These are phyloP conservation scores for Tuber umbilicatum DNA, from an alignment of 495 filamentous ascomycete genomes.

Conservation along the genomic window DNA sequence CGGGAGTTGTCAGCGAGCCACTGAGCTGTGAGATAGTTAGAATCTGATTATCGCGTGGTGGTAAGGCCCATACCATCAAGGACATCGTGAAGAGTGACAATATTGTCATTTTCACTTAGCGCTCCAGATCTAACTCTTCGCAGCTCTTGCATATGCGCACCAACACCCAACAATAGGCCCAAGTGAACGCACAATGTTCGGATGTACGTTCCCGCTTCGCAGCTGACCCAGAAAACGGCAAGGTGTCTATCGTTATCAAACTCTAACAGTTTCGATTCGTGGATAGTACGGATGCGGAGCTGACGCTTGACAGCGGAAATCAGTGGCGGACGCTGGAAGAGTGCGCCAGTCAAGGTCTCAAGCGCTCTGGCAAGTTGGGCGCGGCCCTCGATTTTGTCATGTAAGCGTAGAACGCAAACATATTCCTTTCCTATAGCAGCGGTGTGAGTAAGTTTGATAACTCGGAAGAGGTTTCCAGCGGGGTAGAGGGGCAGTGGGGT, in stretches of 20 bases:
- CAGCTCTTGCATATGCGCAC: constrained; percentile 98
- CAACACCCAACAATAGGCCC: constrained; percentile 84
- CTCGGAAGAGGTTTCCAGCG: constrained; percentile 44
- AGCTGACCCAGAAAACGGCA: constrained; percentile 99
- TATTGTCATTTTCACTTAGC: constrained; percentile 78
- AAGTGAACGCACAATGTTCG: constrained; percentile 95
- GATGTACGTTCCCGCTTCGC: constrained; percentile 97
- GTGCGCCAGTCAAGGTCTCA: constrained; percentile 87
- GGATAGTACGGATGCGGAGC: constrained; percentile 91
- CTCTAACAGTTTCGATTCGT: constrained; percentile 89
- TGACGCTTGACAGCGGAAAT: constrained; percentile 98
- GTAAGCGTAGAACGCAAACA: constrained; percentile 79
- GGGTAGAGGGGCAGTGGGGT: not conserved
- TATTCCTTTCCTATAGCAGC: constrained; percentile 50
- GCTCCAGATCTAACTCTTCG: constrained; percentile 87
- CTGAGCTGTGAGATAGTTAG: constrained; percentile 53
- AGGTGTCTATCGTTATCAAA: constrained; percentile 96
- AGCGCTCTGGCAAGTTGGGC: constrained; percentile 81
- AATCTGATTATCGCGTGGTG: not conserved
- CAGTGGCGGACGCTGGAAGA: constrained; percentile 93
- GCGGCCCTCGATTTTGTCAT: constrained; percentile 88
- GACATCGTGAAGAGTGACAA: constrained; percentile 94
- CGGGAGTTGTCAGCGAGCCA: constrained; percentile 86
- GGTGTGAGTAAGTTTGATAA: constrained; percentile 1
- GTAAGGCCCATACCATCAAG: constrained; percentile 51